Conservation (phyloP, 805 yeast genomes). For the Komagataella pastoris region DNA sequence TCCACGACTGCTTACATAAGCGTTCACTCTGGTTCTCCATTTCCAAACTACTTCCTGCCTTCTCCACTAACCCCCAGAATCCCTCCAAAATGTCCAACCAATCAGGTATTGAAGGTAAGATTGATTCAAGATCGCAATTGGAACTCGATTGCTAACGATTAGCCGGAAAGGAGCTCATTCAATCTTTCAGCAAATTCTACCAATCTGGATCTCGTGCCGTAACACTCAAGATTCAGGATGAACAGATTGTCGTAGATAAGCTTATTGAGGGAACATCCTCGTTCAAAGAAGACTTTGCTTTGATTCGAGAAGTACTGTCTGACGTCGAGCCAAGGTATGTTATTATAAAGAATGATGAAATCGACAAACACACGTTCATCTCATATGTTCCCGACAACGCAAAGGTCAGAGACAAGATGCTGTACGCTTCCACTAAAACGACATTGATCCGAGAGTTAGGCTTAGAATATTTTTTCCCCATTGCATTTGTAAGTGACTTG, state of each 20-base stretch:
- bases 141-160: constrained; percentile 6
- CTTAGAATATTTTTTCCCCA: constrained; percentile 30
- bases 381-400: constrained; percentile 83
- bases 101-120: constrained; percentile 40
- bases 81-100: constrained; percentile 40
- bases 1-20: background rate
- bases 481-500: constrained; percentile 40
- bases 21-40: background rate
- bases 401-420: constrained; percentile 75
- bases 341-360: constrained; percentile 23
- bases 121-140: constrained; percentile 11
- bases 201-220: constrained; percentile 16
- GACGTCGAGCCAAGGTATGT: constrained; percentile 36
- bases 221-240: constrained; percentile 14
- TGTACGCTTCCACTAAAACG: constrained; percentile 84
- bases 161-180: constrained; percentile 30
- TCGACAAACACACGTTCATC: constrained; percentile 36
- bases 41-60: constrained; percentile 5
- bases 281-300: constrained; percentile 21
- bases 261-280: constrained; percentile 15
- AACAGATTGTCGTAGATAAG: constrained; percentile 19
- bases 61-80: constrained; percentile 2
- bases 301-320: constrained; percentile 17
- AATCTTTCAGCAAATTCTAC: constrained; percentile 28
- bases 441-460: constrained; percentile 69